Conservation (phyloP, 176 grass and related monocot genomes). For the Miscanthus lutarioriparius region DNA sequence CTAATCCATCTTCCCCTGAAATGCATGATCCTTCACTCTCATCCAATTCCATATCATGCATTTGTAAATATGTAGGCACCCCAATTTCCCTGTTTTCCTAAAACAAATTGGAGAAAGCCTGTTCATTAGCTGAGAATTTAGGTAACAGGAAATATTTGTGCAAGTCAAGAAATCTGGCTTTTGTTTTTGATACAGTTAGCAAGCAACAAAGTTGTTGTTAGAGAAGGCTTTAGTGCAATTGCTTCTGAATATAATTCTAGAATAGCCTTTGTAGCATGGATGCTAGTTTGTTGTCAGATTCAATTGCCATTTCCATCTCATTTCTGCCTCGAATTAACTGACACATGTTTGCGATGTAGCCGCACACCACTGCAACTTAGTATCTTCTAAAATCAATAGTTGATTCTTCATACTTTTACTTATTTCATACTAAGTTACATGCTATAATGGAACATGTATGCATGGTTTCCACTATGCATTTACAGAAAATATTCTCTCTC, state of each 20-base stretch:
- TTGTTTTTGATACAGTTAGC: slow-evolving; percentile 4
- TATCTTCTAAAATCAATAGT: not conserved
- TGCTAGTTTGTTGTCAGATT: slow-evolving; percentile 7
- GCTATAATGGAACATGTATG: not conserved
- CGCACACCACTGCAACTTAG: not conserved
- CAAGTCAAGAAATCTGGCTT: not conserved
- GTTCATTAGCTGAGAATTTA: not conserved
- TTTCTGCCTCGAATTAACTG: not conserved
- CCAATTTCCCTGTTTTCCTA: not conserved
- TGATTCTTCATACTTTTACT: not conserved
- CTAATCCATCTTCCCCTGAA: not conserved
- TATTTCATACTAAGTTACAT: slow-evolving; percentile 2
- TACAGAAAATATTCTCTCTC: not conserved
- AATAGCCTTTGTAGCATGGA: not conserved
- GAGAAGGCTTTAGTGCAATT: not conserved
- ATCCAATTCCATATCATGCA: not conserved
- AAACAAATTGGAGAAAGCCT: not conserved
- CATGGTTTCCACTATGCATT: not conserved
- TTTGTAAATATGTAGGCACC: not conserved
- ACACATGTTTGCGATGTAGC: not conserved
- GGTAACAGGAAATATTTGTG: not conserved
- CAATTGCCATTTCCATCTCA: not conserved
- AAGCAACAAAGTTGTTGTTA: not conserved
- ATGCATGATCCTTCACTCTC: not conserved
- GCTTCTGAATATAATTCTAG: not conserved